Conservation (phyloP, 1,284 basidiomycete species). For the Pseudozyma pruni region DNA sequence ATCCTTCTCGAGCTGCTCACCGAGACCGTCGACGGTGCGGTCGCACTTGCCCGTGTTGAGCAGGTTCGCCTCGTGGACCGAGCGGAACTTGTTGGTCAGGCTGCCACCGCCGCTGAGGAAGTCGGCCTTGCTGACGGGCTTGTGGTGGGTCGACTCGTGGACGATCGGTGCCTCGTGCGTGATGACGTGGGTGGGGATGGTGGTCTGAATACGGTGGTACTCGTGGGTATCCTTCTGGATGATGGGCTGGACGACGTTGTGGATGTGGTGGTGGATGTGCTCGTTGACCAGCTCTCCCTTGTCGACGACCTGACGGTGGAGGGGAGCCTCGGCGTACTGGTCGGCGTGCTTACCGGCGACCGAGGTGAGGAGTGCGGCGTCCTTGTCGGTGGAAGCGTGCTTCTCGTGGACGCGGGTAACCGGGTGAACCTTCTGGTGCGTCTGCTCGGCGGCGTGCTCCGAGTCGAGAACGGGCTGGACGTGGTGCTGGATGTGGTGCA, state of each 20-base stretch:
- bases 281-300: slow-evolving; percentile 66
- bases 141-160: slow-evolving; percentile 62
- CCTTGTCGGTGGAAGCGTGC: slow-evolving; percentile 67
- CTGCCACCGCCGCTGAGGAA: slow-evolving; percentile 62
- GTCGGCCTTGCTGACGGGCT: slow-evolving; percentile 62
- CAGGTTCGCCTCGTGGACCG: slow-evolving; percentile 54
- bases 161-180: slow-evolving; percentile 67
- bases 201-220: slow-evolving; percentile 66
- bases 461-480: slow-evolving; percentile 66
- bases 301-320: slow-evolving; percentile 64
- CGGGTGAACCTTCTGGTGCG: slow-evolving; percentile 59
- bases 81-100: slow-evolving; percentile 43
- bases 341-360: slow-evolving; percentile 63
- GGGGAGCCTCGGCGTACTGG: slow-evolving; percentile 47
- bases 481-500: slow-evolving; percentile 68
- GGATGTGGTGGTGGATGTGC: slow-evolving; percentile 66
- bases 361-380: slow-evolving; percentile 61
- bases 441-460: slow-evolving; percentile 63
- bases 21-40: slow-evolving; percentile 58
- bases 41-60: slow-evolving; percentile 61
- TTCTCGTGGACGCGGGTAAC: slow-evolving; percentile 61
- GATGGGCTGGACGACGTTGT: slow-evolving; percentile 68
- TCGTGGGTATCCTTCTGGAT: slow-evolving; percentile 67
- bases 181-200: slow-evolving; percentile 59
- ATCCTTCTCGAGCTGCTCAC: slow-evolving; percentile 53